Evolutionary conservation across 495 filamentous ascomycete species (phyloP), one percentile per base, ranked within the genome.

Genomic region (Penicillium daleae): DNA sequence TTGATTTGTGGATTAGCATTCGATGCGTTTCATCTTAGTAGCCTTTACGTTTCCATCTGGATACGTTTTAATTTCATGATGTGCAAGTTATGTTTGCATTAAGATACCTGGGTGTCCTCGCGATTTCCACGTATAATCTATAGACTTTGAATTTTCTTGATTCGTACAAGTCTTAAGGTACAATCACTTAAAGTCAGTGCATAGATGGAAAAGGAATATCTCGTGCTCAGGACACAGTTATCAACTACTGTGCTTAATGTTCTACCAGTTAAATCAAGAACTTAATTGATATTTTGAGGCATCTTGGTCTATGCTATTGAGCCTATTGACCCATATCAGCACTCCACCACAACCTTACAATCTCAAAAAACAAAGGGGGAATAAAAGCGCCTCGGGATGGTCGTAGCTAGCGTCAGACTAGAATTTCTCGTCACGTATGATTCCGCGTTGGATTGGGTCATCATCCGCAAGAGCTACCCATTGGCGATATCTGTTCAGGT

Each of bases 1-100:
- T 44, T 37, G 46, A n/a, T 59, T 57, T 39, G n/a, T 46, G 53
- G 19, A 60, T 60, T 64, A 39, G 27, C n/a, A 48, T 59, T 29
- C 6, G 29, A 33, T 53, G 55, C 37, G 31, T 42, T 27, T 39
- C 46, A 52, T 56, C 26, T 27, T 37, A 37, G 32, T 59, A 17
- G 42, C 56, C 52, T 51, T 15, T 57, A 42, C 44, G 37, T 22
- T 24, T 59, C 6, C 24, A 27, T 26, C 24, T 15, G 4, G 9
- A 35, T 19, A 8, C 31, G 15, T 33, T 39, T 53, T 35, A 29
- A 49, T 49, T 4, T 29, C 10, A 50, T 50, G 24, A 29, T 50
- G 7, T 26, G 12, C 9, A 29, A 6, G 9, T 12, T 7, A 50
- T 17, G 29, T 13, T n/a, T 26, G 24, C 12, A n/a, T 29, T 29